Evolutionary conservation across 1,284 basidiomycete species (phyloP).

Genomic region (Ceratobasidium sp.): DNA sequence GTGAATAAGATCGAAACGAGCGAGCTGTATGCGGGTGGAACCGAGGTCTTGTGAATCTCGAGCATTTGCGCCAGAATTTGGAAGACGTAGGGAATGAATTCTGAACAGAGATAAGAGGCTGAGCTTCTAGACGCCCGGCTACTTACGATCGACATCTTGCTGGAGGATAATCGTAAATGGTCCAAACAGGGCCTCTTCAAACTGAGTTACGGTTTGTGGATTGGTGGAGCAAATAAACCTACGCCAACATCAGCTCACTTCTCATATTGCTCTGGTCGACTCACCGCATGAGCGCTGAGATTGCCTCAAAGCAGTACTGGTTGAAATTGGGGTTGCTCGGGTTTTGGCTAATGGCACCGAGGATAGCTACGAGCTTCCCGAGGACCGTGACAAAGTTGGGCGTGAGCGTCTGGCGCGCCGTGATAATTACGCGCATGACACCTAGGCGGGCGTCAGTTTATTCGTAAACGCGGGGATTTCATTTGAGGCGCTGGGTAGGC

Average conservation of each 20-base stretch:
- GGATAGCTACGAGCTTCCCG: slow-evolving; percentile 77
- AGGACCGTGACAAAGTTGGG: slow-evolving; percentile 74
- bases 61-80: slow-evolving; percentile 97
- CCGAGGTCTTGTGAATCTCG: slow-evolving; percentile 70
- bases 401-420: slow-evolving; percentile 78
- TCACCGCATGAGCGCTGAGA: slow-evolving; percentile 88
- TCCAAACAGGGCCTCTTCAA: slow-evolving; percentile 84
- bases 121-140: not conserved
- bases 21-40: slow-evolving; percentile 80
- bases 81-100: slow-evolving; percentile 98
- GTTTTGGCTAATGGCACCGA: slow-evolving; percentile 90
- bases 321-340: slow-evolving; percentile 98
- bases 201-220: slow-evolving; percentile 68
- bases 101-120: slow-evolving; percentile 52
- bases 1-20: slow-evolving; percentile 86
- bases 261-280: slow-evolving; percentile 37
- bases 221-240: slow-evolving; percentile 83
- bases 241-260: slow-evolving; percentile 16
- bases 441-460: slow-evolving; percentile 55
- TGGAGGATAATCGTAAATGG: slow-evolving; percentile 90
- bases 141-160: slow-evolving; percentile 88
- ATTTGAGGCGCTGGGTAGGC: not conserved
- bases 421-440: slow-evolving; percentile 92
- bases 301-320: slow-evolving; percentile 96
- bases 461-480: slow-evolving; percentile 19